Percentiles rank a stretch among this genome's conserved stretches.
phyloP scores from a whole-genome alignment of 352 stramenopile genomes.

The Phytopythium litorale region DNA sequence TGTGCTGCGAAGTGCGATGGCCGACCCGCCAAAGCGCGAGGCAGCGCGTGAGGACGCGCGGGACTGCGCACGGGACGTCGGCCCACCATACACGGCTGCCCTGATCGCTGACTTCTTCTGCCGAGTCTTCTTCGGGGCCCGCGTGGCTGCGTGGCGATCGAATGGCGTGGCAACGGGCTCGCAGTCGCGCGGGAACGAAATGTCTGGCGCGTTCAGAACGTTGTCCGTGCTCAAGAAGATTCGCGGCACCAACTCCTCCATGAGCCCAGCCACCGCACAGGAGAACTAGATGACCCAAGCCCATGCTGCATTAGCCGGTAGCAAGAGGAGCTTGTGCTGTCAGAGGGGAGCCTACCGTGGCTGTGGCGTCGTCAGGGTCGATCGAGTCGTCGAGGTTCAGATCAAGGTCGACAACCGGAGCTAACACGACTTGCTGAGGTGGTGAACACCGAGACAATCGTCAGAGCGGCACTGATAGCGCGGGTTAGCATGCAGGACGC shows the following conservation, averaged over 20 bases:
- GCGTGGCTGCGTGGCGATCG: slow-evolving; percentile 21
- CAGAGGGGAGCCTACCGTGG: not conserved
- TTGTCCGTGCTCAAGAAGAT: slow-evolving; percentile 13
- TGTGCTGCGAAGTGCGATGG: slow-evolving; percentile 13
- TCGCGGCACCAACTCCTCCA: slow-evolving; percentile 16
- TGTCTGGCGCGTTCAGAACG: slow-evolving; percentile 11
- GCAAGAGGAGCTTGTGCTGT: not conserved
- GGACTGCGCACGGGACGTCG: slow-evolving; percentile 17
- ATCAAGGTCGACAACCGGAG: not conserved
- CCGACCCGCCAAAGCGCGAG: slow-evolving; percentile 24
- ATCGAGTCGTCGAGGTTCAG: not conserved
- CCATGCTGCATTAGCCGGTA: not conserved
- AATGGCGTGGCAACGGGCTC: slow-evolving; percentile 9
- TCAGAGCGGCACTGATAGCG: not conserved
- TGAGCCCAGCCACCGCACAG: slow-evolving; percentile 12
- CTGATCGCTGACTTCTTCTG: slow-evolving; percentile 16
- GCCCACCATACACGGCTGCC: slow-evolving; percentile 9
- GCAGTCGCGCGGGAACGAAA: slow-evolving; percentile 15
- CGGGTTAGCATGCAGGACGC: not conserved
- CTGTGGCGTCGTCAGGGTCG: not conserved
- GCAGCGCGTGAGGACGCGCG: slow-evolving; percentile 28
- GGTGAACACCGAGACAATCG: not conserved
- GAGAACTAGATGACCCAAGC: slow-evolving; percentile 6
- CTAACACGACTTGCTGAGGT: not conserved
- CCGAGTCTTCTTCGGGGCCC: slow-evolving; percentile 19